Conservation (phyloP, 352 stramenopile species). For the Globisporangium megalacanthum region DNA sequence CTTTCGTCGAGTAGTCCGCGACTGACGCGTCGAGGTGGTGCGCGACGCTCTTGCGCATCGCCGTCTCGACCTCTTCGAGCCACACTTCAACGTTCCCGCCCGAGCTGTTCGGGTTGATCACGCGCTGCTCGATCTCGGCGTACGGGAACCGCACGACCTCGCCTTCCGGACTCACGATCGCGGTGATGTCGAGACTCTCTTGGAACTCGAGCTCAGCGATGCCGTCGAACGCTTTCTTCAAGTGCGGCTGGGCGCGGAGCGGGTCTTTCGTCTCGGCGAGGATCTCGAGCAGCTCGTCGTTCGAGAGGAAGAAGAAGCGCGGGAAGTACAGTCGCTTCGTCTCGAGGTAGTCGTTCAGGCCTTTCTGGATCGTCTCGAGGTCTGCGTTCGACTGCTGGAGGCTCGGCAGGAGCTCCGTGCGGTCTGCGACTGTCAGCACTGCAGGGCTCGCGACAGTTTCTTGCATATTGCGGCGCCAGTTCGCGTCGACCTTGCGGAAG, state of each 20-base stretch:
- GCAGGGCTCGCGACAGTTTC: slow-evolving; percentile 71
- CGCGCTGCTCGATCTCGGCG: slow-evolving; percentile 74
- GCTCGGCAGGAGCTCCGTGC: slow-evolving; percentile 73
- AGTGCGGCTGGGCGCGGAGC: slow-evolving; percentile 90
- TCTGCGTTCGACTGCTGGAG: slow-evolving; percentile 88
- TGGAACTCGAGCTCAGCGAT: slow-evolving; percentile 92
- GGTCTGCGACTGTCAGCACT: slow-evolving; percentile 73
- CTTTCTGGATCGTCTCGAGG: slow-evolving; percentile 94
- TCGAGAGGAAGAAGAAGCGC: slow-evolving; percentile 91
- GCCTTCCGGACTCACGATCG: slow-evolving; percentile 82
- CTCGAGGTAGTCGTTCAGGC: slow-evolving; percentile 90
- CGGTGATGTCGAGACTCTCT: slow-evolving; percentile 89
- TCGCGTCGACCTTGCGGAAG: slow-evolving; percentile 86
- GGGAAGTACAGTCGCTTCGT: slow-evolving; percentile 89
- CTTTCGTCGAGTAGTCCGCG: slow-evolving; percentile 80
- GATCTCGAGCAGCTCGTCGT: slow-evolving; percentile 91
- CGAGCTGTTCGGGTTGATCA: slow-evolving; percentile 93
- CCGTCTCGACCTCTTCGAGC: slow-evolving; percentile 80
- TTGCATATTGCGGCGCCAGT: slow-evolving; percentile 86
- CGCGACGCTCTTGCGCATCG: slow-evolving; percentile 82
- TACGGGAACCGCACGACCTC: slow-evolving; percentile 90
- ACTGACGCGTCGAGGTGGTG: slow-evolving; percentile 82
- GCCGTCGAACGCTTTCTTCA: slow-evolving; percentile 94
- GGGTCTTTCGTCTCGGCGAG: slow-evolving; percentile 92
- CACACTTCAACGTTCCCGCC: slow-evolving; percentile 92